Conservation (phyloP, 768 basidiomycete genomes). For the Rhodosporidiobolus odoratus region DNA sequence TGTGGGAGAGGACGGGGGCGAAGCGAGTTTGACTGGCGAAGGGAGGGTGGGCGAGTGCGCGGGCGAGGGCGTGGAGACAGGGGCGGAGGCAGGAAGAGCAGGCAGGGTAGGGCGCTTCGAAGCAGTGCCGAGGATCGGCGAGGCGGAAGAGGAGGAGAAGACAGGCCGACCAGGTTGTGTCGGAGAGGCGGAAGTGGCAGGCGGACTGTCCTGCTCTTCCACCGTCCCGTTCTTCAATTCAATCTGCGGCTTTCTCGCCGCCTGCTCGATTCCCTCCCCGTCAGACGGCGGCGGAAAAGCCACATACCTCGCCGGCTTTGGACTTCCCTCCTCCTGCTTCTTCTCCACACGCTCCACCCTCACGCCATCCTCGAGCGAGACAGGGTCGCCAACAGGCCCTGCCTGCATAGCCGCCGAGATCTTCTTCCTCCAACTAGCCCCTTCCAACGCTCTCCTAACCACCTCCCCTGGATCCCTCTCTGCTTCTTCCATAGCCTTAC, state of each 20-base stretch:
- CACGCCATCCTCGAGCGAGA: background rate
- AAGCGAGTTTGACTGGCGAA: too few relatives aligned
- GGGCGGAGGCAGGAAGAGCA: background rate
- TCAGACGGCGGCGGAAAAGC: background rate
- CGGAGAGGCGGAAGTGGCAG: background rate
- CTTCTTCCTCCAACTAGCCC: background rate
- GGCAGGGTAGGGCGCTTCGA: conserved; percentile 7
- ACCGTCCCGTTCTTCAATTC: too few relatives aligned
- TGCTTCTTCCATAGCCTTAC: background rate
- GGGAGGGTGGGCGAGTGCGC: background rate
- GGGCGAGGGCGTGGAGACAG: background rate
- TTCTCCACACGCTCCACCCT: background rate
- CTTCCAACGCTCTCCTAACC: background rate
- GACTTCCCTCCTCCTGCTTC: background rate
- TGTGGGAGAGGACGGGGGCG: too few relatives aligned
- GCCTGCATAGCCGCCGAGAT: background rate
- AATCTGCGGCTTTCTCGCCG: too few relatives aligned
- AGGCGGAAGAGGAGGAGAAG: background rate
- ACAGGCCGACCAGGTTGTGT: background rate
- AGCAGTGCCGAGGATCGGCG: background rate
- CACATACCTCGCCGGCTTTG: background rate
- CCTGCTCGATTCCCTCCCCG: background rate
- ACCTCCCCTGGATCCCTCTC: conserved; percentile 17
- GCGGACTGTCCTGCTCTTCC: background rate
- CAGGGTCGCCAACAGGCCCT: background rate